Percentiles rank a stretch among this genome's conserved stretches.
Evolutionary conservation across 129 eudicot genomes (phyloP).

Genomic region (Flaveria ramosissima): DNA sequence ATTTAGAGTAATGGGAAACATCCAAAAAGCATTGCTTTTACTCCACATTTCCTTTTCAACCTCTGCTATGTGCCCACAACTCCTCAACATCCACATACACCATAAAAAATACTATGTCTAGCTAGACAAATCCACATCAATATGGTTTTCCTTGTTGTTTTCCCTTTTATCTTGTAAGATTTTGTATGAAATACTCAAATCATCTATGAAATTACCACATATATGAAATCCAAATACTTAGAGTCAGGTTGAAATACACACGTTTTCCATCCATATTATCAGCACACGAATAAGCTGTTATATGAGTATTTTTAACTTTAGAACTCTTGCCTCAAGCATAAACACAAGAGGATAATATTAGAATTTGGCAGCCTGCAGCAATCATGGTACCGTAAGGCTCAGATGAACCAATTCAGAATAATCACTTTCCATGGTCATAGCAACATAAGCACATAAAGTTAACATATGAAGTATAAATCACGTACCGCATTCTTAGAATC

Average conservation of each 20-base stretch:
- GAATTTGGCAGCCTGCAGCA: not conserved
- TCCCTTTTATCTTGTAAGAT: not conserved
- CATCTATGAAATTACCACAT: not conserved
- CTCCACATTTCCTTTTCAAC: constrained; percentile 25
- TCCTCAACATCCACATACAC: constrained; percentile 18
- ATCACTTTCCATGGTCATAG: constrained; percentile 15
- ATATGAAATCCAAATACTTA: constrained; percentile 4
- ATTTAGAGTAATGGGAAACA: constrained; percentile 14
- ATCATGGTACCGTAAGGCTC: not conserved
- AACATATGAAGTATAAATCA: constrained; percentile 14
- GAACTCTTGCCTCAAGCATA: constrained; percentile 4
- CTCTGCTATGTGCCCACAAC: constrained; percentile 32
- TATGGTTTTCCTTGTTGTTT: constrained; percentile 4
- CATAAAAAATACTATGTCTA: constrained; percentile 4
- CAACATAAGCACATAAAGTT: constrained; percentile 15
- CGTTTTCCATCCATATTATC: constrained; percentile 13
- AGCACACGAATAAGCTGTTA: not conserved
- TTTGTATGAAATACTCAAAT: not conserved
- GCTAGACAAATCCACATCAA: constrained; percentile 8
- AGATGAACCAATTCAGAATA: not conserved
- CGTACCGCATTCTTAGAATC: constrained; percentile 63
- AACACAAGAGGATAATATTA: not conserved
- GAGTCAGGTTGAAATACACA: not conserved
- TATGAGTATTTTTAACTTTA: not conserved
- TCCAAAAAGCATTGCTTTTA: constrained; percentile 20